Base-by-base conservation (phyloP, 1,284 basidiomycete species). In the Tilletia horrida region DNA sequence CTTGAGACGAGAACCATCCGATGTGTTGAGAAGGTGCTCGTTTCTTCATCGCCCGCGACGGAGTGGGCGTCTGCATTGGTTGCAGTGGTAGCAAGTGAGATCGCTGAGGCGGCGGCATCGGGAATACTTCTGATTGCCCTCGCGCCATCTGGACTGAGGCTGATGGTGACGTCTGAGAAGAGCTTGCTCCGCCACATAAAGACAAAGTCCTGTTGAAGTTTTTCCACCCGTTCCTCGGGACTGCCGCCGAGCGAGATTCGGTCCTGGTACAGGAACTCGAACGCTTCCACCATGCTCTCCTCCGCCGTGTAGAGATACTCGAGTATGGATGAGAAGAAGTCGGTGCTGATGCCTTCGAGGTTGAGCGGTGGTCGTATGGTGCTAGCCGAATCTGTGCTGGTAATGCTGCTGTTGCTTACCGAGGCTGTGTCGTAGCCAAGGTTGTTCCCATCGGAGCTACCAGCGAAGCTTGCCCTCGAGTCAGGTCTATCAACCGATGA, bases 1-100 rank as follows among this genome's bases (percentile, higher is more conserved):
- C 95, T 87, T 2, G 92, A 92, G 61, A 89, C 89, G 61, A 97
- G 89, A 68, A 98, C 89, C 83, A 96, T 95, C 25, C 91, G 88
- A 81, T 98, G 95, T 0, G 91, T 89, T 0, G 91, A 90, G 82
- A 97, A 97, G 31, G 67, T 71, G 21, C 73, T 73, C 13, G 70
- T 47, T 62, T 73, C 73, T 47, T 76, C 75, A 27, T 74, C 71
- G 31, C 47, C 70, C 27, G 66, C 67, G 13, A 66, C 64, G 7
- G 71, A 71, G 67, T 64, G 31, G 55, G 52, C 45, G 69, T 76
- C 55, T 71, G 74, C 31, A 70, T 50, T 31, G n/a, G 69, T 73
- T 48, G 70, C 67, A 0, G 71, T 40, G 4, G 55, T 31, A 6
- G 31, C 55, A 16, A 76, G 29, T 8, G 77, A 78, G 7, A 71